A percentile compares a stretch with the other conserved stretches of the same genome.
Evolutionary conservation across 83 land plant species (phyloP).

Genomic region (Diphasiastrum complanatum): DNA sequence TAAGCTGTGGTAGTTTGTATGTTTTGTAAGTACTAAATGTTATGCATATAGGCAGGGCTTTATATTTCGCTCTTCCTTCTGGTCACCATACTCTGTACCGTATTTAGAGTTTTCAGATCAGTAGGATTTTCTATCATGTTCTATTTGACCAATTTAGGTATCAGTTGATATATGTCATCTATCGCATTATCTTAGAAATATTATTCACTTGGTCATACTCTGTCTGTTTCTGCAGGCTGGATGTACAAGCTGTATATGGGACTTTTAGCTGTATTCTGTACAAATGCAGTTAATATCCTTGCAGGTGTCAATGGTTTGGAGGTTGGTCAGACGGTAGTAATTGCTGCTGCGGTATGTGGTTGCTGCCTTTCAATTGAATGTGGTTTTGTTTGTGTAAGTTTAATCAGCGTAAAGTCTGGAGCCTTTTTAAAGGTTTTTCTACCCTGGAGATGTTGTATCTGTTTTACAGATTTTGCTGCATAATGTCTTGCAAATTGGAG

Average conservation of each 20-base stretch:
- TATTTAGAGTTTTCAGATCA: too few species aligned
- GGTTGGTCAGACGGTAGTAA: constrained; percentile 91
- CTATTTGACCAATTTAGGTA: too few species aligned
- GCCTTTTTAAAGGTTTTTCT: background rate
- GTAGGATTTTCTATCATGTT: too few species aligned
- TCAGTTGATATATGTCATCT: too few species aligned
- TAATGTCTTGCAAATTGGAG: constrained; percentile 80
- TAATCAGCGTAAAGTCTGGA: background rate
- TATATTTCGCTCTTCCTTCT: too few species aligned
- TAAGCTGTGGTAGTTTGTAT: too few species aligned
- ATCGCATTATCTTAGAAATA: too few species aligned
- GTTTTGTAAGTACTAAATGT: too few species aligned
- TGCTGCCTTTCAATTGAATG: background rate
- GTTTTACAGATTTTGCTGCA: constrained; percentile 68
- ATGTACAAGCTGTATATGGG: constrained; percentile 89
- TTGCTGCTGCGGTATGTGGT: constrained; percentile 74
- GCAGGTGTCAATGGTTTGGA: constrained; percentile 97
- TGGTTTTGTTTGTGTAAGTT: background rate
- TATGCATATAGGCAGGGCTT: too few species aligned
- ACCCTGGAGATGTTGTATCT: background rate
- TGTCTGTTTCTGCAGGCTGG: constrained; percentile 49
- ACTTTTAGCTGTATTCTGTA: constrained; percentile 85
- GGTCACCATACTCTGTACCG: too few species aligned
- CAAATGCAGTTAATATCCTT: constrained; percentile 89
- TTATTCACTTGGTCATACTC: background rate